Evolutionary conservation across 495 filamentous ascomycete genomes (phyloP), one percentile per base, ranked within the genome.

Genomic region (Hypoxylon lenormandii): DNA sequence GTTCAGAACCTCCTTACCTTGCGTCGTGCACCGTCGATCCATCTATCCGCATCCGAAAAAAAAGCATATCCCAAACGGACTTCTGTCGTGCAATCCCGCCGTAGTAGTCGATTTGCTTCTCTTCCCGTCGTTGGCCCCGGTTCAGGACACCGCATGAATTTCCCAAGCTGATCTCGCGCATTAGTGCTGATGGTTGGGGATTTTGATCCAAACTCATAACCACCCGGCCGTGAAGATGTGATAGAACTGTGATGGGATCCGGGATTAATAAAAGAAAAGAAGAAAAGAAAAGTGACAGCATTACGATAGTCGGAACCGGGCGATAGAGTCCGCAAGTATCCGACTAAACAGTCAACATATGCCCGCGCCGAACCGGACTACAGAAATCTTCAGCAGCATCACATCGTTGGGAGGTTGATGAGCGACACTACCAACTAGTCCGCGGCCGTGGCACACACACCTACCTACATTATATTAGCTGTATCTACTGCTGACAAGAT

Each of bases 121-220:
- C 13, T 46, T 11, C 23, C 21, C 26, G 16, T 22, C 26, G 33
- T 65, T 54, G 26, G 22, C 28, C 30, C 40, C 22, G 19, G 38
- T 50, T 60, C 40, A 60, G 15, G 21, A 21, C 42, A 54, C 38
- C n/a, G 47, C 60, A 61, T 49, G n/a, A 42, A 28, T 64, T 65
- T 56, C 56, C 55, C 23, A 55, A 61, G 67, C 64, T 43, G 67
- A 65, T 61, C 60, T 60, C 67, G 26, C 61, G 61, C 67, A 70
- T 70, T 70, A 70, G 67, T 51, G 67, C 60, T 70, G 60, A 65
- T 42, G 37, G 16, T 15, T 23, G 23, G 49, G 33, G 40, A 13
- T 38, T 45, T 36, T 3, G 10, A 50, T 40, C 60, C 60, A 64
- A 60, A 50, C 30, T 60, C 48, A 42, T 28, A 33, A 28, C 45